These are phyloP conservation scores for Triangularia verruculosa DNA, from an alignment of 2,329 filamentous ascomycete species.

Conservation along the genomic window DNA sequence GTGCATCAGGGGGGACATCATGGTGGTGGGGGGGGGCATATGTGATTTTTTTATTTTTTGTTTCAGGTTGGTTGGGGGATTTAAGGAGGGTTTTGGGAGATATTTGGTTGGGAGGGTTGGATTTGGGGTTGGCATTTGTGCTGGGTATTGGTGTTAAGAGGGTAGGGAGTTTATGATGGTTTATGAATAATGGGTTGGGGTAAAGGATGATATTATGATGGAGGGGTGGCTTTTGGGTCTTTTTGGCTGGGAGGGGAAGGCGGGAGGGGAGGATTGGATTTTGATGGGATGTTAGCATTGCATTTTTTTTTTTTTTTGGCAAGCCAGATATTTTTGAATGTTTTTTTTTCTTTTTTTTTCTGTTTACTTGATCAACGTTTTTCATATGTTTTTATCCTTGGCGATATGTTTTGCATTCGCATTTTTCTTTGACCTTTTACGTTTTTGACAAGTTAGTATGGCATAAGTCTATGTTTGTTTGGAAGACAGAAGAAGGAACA, in stretches of 20 bases:
- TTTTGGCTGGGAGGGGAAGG: no score
- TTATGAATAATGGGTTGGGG: background rate
- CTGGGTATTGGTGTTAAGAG: background rate
- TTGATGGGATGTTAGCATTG: no score
- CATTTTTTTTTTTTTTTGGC: background rate
- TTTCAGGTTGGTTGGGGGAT: background rate
- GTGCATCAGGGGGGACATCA: background rate
- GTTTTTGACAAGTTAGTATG: no score
- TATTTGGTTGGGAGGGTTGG: background rate
- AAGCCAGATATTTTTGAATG: background rate
- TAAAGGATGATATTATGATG: background rate
- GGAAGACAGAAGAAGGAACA: background rate
- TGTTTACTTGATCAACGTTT: no score
- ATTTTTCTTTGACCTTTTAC: background rate
- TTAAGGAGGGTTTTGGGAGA: no score
- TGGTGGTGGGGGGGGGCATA: background rate
- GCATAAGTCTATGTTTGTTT: background rate
- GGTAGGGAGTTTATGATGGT: background rate
- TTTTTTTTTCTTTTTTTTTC: background rate
- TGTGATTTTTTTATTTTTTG: background rate
- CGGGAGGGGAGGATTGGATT: no score
- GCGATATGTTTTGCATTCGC: background rate
- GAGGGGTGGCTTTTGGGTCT: background rate
- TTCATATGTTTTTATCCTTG: background rate
- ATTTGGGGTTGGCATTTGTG: background rate